Base-by-base conservation (phyloP, 2,329 filamentous ascomycete species). In the Fusarium veterinarium region DNA sequence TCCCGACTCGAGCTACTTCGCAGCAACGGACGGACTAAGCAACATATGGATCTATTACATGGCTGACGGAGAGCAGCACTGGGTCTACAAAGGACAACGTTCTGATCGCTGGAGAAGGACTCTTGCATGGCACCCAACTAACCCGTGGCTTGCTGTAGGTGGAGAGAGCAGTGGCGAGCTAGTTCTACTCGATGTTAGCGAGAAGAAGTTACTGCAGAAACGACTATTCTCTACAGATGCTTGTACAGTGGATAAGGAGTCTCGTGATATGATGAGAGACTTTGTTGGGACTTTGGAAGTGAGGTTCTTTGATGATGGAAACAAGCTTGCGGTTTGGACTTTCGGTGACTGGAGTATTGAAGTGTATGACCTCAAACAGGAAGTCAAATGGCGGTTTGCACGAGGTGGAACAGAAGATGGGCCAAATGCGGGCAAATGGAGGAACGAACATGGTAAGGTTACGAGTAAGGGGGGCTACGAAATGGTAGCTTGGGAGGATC, bases 361-460 rank as follows among this genome's bases (percentile, higher is more conserved):
- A 19, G 38, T 70, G 6, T 72, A 66, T 19, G 69, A 73, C 23
- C 31, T 70, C 13, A 25, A 19, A 7, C 16, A 35, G 10, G 30
- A 70, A 4, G 46, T 58, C 3, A 72, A 72, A 20, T 73, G 69
- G 69, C 56, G 69, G 17, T 61, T 72, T 49, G 33, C 55, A 5
- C 55, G 69, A 51, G 69, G 69, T 4, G 69, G 69, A 4, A 73
- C 64, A 9, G 69, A 70, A 20, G 64, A 59, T 23, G 56, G 46
- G 3, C 38, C 51, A 6, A 44, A 56, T 3, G 30, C 51, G 35
- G 51, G 31, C 8, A 61, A 52, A 30, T 72, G 69, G 69, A 61
- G 69, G 25, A 28, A 73, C 35, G 51, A 52, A 16, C 23, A 56
- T 44, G 69, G 69, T 1, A 72, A 72, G 42, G 49, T 59, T 2